Percentiles rank a stretch among this genome's conserved stretches.
Conservation (phyloP, 371 early-diverging fungal genomes). For the Coemansia sp. region DNA sequence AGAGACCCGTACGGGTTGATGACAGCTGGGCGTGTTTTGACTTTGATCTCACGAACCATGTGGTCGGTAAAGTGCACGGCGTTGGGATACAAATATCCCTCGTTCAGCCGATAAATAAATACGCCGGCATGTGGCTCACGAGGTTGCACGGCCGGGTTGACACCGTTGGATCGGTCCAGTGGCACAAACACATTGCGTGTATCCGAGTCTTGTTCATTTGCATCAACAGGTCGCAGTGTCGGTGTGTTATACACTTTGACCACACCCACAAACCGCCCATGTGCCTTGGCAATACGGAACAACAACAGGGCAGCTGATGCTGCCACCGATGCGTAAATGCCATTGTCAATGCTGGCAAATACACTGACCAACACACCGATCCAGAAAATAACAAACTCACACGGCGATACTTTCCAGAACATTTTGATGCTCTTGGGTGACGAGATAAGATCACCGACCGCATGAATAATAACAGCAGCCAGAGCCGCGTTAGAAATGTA, state of each 20-base stretch:
- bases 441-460: conserved; percentile 51
- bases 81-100: conserved; percentile 46
- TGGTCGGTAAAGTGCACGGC: conserved; percentile 50
- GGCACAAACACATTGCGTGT: conserved; percentile 40
- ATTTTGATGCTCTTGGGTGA: conserved; percentile 36
- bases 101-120: conserved; percentile 49
- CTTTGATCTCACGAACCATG: conserved; percentile 35
- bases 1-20: conserved; percentile 47
- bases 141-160: conserved; percentile 37
- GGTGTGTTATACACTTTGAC: conserved; percentile 37
- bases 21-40: conserved; percentile 27
- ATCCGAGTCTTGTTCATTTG: background rate
- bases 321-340: conserved; percentile 48
- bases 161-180: conserved; percentile 41
- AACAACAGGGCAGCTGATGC: conserved; percentile 40
- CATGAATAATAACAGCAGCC: conserved; percentile 71
- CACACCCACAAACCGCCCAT: conserved; percentile 43
- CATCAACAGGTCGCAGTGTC: background rate
- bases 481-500: conserved; percentile 77
- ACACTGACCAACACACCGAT: conserved; percentile 50
- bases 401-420: conserved; percentile 51
- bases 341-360: conserved; percentile 50
- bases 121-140: conserved; percentile 29
- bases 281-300: conserved; percentile 51
- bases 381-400: conserved; percentile 50